Evolutionary conservation across 2,329 filamentous ascomycete species (phyloP).

Genomic region (Biscogniauxia mediterranea): DNA sequence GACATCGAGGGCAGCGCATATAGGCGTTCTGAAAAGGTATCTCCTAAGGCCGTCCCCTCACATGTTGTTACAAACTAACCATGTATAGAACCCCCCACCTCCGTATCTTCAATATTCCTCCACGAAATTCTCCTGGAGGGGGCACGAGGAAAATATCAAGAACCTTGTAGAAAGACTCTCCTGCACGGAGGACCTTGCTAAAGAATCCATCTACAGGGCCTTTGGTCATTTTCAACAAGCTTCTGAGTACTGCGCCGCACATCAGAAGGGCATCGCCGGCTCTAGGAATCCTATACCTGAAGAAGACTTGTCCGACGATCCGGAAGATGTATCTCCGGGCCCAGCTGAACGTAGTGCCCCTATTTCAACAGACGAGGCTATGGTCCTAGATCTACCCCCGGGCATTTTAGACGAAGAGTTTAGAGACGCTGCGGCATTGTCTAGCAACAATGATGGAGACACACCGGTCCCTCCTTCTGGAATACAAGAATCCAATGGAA

Average conservation of each 20-base stretch:
- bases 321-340: conserved; percentile 34
- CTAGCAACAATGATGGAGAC: conserved; percentile 19
- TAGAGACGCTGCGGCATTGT: conserved; percentile 14
- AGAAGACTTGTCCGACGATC: conserved; percentile 42
- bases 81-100: conserved; percentile 26
- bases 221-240: conserved; percentile 63
- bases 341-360: conserved; percentile 28
- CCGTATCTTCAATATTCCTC: conserved; percentile 44
- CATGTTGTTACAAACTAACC: conserved; percentile 13
- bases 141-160: conserved; percentile 29
- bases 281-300: conserved; percentile 66
- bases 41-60: conserved; percentile 14
- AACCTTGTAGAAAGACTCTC: conserved; percentile 35
- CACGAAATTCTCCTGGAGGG: conserved; percentile 47
- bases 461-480: conserved; percentile 23
- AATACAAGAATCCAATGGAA: conserved; percentile 25
- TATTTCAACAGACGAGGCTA: conserved; percentile 21
- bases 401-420: conserved; percentile 26
- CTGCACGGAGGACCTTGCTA: conserved; percentile 55
- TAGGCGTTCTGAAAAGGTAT: conserved; percentile 60
- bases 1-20: conserved; percentile 70
- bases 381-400: conserved; percentile 27
- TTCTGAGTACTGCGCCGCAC: conserved; percentile 72
- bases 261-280: conserved; percentile 56
- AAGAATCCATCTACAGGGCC: conserved; percentile 80